Evolutionary conservation across 306 rosid species (phyloP).

Genomic region (Psophocarpus tetragonolobus): DNA sequence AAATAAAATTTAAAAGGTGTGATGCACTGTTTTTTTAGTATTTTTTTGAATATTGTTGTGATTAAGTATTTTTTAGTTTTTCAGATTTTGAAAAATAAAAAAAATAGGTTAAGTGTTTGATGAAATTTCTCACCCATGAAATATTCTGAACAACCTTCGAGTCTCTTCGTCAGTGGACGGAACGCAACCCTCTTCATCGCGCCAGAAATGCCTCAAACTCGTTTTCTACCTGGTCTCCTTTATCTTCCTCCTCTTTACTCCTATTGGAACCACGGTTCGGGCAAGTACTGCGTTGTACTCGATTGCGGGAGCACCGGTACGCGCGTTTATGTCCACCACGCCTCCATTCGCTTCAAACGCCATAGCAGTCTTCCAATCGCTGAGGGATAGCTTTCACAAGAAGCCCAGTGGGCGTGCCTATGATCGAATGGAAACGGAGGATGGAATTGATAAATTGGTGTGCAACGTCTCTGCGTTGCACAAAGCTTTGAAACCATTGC

Average conservation of each 20-base stretch:
- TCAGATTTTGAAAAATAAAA: too few relatives aligned
- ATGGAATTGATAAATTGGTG: conserved; percentile 85
- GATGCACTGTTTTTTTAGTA: too few relatives aligned
- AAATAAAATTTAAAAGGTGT: too few relatives aligned
- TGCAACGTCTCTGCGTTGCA: conserved; percentile 64
- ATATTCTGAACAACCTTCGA: conserved; percentile 53
- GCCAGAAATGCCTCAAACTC: conserved; percentile 58
- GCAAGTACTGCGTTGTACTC: conserved; percentile 76
- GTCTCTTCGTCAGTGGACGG: conserved; percentile 70
- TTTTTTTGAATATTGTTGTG: too few relatives aligned
- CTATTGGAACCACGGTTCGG: conserved; percentile 65
- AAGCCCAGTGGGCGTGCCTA: conserved; percentile 77
- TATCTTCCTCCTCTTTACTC: conserved; percentile 58
- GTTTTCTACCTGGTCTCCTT: conserved; percentile 49
- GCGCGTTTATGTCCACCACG: conserved; percentile 72
- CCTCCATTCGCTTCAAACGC: conserved; percentile 47
- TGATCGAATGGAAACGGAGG: conserved; percentile 90
- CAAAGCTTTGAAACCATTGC: conserved; percentile 69
- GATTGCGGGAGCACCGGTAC: conserved; percentile 96
- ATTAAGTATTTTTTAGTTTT: too few relatives aligned
- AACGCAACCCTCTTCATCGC: conserved; percentile 23
- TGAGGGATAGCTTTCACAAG: conserved; percentile 41
- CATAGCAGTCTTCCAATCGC: conserved; percentile 62
- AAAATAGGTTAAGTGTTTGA: too few relatives aligned
- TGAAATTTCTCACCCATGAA: too few relatives aligned